Percentiles rank a stretch among this genome's conserved stretches.
phyloP scores from a whole-genome alignment of 1,284 basidiomycete species.

The Sporisorium scitamineum region DNA sequence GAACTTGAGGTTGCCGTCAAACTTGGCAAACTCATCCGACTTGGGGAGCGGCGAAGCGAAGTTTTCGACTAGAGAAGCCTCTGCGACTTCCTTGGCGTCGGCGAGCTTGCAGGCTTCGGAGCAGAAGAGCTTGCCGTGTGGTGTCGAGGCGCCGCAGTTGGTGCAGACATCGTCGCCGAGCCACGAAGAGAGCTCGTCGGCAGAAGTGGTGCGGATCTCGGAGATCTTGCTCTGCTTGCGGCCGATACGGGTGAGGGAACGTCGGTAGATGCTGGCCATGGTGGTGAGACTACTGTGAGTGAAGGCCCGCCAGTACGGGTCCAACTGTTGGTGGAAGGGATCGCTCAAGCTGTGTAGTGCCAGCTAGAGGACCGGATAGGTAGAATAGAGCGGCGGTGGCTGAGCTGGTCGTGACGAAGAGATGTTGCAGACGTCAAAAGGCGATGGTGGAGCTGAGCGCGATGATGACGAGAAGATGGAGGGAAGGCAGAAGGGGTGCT shows the following conservation, averaged over 20 bases:
- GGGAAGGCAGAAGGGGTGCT: not conserved
- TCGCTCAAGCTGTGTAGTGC: constrained; percentile 28
- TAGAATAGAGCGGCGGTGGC: not conserved
- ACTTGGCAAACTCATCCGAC: constrained; percentile 19
- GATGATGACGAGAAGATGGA: not conserved
- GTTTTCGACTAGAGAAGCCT: constrained; percentile 34
- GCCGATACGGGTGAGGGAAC: constrained; percentile 43
- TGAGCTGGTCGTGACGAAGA: not conserved
- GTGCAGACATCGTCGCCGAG: constrained; percentile 59
- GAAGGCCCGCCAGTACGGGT: constrained; percentile 29
- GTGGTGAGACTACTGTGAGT: constrained; percentile 9
- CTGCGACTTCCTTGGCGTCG: constrained; percentile 41
- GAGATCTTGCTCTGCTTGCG: constrained; percentile 44
- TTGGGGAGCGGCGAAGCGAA: constrained; percentile 30
- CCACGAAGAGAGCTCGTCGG: constrained; percentile 61
- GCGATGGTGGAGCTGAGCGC: not conserved
- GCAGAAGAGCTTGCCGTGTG: constrained; percentile 57
- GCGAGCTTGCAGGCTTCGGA: constrained; percentile 55
- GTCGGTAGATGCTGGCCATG: constrained; percentile 54
- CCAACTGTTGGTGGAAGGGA: constrained; percentile 10
- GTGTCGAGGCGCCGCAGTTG: constrained; percentile 51
- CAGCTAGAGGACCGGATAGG: constrained; percentile 18
- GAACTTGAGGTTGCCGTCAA: constrained; percentile 43
- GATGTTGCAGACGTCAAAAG: not conserved
- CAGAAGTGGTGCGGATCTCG: constrained; percentile 49